Evolutionary conservation across 2,329 filamentous ascomycete species (phyloP).

Genomic region (Aspergillus melleus): DNA sequence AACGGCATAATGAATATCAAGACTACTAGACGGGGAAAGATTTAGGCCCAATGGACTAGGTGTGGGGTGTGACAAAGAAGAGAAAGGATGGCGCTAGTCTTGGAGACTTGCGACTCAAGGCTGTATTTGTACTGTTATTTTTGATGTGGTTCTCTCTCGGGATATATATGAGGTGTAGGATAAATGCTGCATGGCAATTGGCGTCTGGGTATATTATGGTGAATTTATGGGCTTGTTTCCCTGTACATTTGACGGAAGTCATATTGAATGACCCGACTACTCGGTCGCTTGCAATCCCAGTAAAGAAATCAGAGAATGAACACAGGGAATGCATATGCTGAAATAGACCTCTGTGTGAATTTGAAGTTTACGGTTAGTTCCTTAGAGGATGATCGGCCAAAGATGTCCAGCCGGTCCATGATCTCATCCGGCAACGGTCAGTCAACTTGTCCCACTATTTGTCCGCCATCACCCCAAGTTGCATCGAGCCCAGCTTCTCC

Average conservation of each 20-base stretch:
- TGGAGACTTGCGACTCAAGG: background rate
- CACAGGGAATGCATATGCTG: no score
- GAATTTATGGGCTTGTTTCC: slow-evolving; percentile 9
- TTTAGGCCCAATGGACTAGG: slow-evolving; percentile 4
- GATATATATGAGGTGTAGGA: slow-evolving; percentile 24
- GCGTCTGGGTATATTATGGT: slow-evolving; percentile 34
- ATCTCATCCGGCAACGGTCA: slow-evolving; percentile 5
- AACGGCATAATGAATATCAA: slow-evolving; percentile 25
- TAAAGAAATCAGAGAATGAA: background rate
- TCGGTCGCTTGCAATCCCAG: background rate
- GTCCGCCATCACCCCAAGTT: background rate
- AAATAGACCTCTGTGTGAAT: no score
- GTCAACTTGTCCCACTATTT: slow-evolving; percentile 6
- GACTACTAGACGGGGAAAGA: slow-evolving; percentile 1
- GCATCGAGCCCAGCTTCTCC: slow-evolving; percentile 1
- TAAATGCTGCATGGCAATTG: slow-evolving; percentile 39
- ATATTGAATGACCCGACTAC: background rate
- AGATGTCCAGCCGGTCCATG: background rate
- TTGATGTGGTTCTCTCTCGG: slow-evolving; percentile 7
- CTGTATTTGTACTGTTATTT: slow-evolving; percentile 25
- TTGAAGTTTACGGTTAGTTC: no score
- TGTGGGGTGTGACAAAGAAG: background rate
- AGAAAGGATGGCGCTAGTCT: slow-evolving; percentile 5
- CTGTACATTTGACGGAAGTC: background rate
- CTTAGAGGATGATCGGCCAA: background rate